Evolutionary conservation across 2,329 filamentous ascomycete genomes (phyloP).

Genomic region (Berkeleyomyces basicola): DNA sequence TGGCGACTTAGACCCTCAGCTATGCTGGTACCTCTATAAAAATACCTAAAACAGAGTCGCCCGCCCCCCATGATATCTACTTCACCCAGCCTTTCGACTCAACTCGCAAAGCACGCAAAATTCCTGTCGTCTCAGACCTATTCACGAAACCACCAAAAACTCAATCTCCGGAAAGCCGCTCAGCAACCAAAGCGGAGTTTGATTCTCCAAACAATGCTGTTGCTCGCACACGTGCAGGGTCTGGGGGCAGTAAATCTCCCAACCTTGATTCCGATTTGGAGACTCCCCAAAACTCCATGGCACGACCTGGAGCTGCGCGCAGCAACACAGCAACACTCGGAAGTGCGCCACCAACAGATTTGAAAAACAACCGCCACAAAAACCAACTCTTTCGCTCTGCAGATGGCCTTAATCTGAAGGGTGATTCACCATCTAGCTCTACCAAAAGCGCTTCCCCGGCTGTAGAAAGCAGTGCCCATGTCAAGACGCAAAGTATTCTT

Average conservation of each 20-base stretch:
- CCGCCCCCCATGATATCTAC: constrained; percentile 39
- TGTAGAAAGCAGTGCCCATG: constrained; percentile 21
- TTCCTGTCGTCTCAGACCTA: constrained; percentile 36
- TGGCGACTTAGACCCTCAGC: constrained; percentile 30
- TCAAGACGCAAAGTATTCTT: constrained; percentile 32
- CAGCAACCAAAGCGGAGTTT: constrained; percentile 17
- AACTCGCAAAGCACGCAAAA: constrained; percentile 28
- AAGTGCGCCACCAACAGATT: constrained; percentile 16
- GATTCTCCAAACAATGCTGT: background rate
- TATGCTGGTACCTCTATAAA: constrained; percentile 35
- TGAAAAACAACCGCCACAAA: background rate
- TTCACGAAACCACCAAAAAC: constrained; percentile 21
- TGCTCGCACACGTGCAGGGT: constrained; percentile 15
- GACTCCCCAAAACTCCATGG: constrained; percentile 29
- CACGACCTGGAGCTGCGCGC: constrained; percentile 27
- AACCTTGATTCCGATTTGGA: constrained; percentile 34
- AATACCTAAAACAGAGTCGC: constrained; percentile 28
- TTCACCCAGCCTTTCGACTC: constrained; percentile 34
- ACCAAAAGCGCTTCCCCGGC: constrained; percentile 34
- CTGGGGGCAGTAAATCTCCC: constrained; percentile 18
- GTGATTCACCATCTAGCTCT: constrained; percentile 39
- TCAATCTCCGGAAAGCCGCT: constrained; percentile 1
- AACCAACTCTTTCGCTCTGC: constrained; percentile 14
- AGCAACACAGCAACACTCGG: constrained; percentile 13
- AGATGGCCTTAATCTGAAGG: constrained; percentile 25